A percentile compares a stretch with the other conserved stretches of the same genome.
These are phyloP conservation scores for Hortaea werneckii DNA, from an alignment of 2,329 filamentous ascomycete genomes.

Conservation along the genomic window DNA sequence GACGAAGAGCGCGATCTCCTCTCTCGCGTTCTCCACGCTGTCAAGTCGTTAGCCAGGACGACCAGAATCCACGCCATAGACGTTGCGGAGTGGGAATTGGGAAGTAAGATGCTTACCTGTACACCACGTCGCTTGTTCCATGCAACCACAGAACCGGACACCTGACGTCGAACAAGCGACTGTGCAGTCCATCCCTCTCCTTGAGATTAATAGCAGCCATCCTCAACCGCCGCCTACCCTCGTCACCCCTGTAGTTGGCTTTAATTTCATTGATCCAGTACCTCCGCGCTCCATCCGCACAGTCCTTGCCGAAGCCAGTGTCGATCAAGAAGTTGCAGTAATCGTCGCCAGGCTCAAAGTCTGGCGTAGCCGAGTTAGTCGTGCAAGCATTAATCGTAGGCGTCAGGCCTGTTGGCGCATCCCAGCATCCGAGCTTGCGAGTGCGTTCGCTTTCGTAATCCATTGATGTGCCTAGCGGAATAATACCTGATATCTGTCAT, in stretches of 20 bases:
- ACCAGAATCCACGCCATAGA: too few species aligned
- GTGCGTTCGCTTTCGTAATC: slow-evolving; percentile 32
- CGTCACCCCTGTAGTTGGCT: slow-evolving; percentile 39
- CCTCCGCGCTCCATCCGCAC: slow-evolving; percentile 26
- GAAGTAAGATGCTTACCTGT: slow-evolving; percentile 12
- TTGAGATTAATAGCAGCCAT: slow-evolving; percentile 42
- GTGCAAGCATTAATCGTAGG: slow-evolving; percentile 33
- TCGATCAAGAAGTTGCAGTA: slow-evolving; percentile 35
- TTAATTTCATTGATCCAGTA: slow-evolving; percentile 39
- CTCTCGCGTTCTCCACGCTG: slow-evolving; percentile 31
- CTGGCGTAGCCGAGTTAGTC: slow-evolving; percentile 27
- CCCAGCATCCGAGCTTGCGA: slow-evolving; percentile 40
- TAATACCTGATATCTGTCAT: slow-evolving; percentile 38
- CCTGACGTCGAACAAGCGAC: slow-evolving; percentile 35
- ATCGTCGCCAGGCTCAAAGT: slow-evolving; percentile 32
- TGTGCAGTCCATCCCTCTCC: slow-evolving; percentile 39
- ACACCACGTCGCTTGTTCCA: slow-evolving; percentile 34
- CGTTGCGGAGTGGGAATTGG: too few species aligned
- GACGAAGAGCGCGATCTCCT: slow-evolving; percentile 41
- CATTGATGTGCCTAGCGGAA: slow-evolving; percentile 44
- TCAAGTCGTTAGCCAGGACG: background rate
- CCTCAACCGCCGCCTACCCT: slow-evolving; percentile 24
- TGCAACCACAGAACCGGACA: slow-evolving; percentile 45
- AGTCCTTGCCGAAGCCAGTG: slow-evolving; percentile 34
- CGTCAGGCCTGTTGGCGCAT: slow-evolving; percentile 27